Base-by-base conservation (phyloP, 345 rosid genomes). In the Eutrema japonicum region DNA sequence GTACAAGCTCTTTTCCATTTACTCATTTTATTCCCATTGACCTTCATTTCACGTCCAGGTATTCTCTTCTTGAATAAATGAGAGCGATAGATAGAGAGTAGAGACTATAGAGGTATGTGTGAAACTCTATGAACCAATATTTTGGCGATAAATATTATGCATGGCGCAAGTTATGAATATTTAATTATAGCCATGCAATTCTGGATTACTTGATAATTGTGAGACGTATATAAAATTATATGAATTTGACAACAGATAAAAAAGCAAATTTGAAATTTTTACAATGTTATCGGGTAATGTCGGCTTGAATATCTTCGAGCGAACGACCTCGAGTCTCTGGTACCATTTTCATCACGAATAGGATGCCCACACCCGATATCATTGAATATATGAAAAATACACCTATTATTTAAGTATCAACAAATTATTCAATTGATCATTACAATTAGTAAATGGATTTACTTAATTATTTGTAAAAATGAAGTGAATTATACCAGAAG, bases 261-360 rank as follows among this genome's bases (percentile, higher is more conserved):
- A 60, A 61, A 59, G 10, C 33, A 32, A 14, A 2, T 27, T 32
- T 35, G 26, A 5, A 3, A 59, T 16, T 13, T 49, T 14, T 11
- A 71, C 55, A 75, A 60, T 12, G 18, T 70, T 64, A 70, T 22
- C 66, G 60, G 30, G 79, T 63, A 54, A 76, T 63, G 22, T 82
- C 79, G 1, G 85, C 87, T 83, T 89, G 97, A 71, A 92, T 87
- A 68, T 92, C 86, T 76, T 89, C 96, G 10, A 89, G 80, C 0
- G 92, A 87, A 53, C 89, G 77, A 32, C 96, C 94, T 75, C 87
- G 86, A 45, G 94, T 89, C 75, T 92, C 94, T 2, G 96, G 96
- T 33, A 88, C 91, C 66, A 88, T 79, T 77, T 84, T 87, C 4
- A 76, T 85, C n/a, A 88, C 91, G 6, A 92, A 92, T 58, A 85